Evolutionary conservation across 2,329 filamentous ascomycete genomes (phyloP).

Genomic region (Diplodia corticola): DNA sequence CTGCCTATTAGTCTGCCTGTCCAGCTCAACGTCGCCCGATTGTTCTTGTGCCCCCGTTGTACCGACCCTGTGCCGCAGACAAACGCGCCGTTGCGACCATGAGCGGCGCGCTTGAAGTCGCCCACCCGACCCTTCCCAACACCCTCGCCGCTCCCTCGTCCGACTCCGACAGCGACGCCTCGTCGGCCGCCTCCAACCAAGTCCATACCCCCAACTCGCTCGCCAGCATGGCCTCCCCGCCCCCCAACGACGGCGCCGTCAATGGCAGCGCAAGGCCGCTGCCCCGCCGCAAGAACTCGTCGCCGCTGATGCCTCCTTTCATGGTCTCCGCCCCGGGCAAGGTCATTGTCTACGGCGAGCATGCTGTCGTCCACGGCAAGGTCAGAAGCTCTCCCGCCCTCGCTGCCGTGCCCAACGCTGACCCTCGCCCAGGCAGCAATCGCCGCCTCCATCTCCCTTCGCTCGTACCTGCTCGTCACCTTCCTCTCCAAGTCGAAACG

Average conservation of each 20-base stretch:
- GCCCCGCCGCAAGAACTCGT: constrained; percentile 37
- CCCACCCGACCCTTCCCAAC: constrained; percentile 9
- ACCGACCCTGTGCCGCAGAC: not conserved
- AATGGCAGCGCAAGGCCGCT: constrained; percentile 16
- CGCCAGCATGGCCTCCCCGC: constrained; percentile 11
- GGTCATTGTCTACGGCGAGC: constrained; percentile 97
- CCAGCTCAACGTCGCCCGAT: not conserved
- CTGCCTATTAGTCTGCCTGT: constrained; percentile 2
- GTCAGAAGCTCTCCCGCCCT: constrained; percentile 46
- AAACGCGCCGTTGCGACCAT: constrained; percentile 3
- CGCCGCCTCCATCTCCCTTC: constrained; percentile 89
- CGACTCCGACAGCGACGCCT: constrained; percentile 18
- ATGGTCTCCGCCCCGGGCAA: constrained; percentile 98
- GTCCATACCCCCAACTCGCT: constrained; percentile 10
- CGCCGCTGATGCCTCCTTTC: constrained; percentile 77
- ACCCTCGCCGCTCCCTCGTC: not conserved
- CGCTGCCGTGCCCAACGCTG: constrained; percentile 23
- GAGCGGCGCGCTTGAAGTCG: constrained; percentile 14
- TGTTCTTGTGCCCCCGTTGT: not conserved
- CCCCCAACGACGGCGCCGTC: not conserved
- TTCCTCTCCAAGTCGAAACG: constrained; percentile 89
- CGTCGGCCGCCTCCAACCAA: constrained; percentile 1
- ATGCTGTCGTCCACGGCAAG: constrained; percentile 97
- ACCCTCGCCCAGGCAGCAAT: constrained; percentile 70
- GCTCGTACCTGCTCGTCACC: constrained; percentile 95